Conservation (phyloP, 495 filamentous ascomycete genomes). For the Xylaria palmicola region DNA sequence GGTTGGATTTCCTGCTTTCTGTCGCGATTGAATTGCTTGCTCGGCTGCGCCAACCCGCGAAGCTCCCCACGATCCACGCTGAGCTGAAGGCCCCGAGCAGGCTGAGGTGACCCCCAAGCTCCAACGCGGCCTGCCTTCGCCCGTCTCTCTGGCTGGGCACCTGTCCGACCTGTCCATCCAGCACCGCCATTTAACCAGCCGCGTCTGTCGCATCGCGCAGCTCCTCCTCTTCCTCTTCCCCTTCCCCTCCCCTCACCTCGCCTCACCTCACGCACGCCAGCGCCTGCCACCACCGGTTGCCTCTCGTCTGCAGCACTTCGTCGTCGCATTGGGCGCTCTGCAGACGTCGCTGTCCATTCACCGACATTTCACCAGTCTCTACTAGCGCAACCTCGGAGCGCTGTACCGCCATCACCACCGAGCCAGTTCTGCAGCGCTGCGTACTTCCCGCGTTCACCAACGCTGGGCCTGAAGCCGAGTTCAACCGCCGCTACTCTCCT, state of each 20-base stretch:
- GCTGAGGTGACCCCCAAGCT: conserved; percentile 11
- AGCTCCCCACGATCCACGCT: neutral
- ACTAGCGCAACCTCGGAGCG: neutral
- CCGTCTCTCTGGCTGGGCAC: neutral
- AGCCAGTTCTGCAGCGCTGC: neutral
- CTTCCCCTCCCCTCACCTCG: conserved; percentile 6
- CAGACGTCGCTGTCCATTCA: neutral
- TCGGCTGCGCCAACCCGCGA: neutral
- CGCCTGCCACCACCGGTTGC: neutral
- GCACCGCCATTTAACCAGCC: conserved; percentile 18
- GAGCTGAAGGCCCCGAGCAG: conserved; percentile 10
- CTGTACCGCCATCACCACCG: neutral
- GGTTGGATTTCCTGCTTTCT: neutral
- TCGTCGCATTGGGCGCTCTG: neutral
- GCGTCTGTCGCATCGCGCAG: conserved; percentile 19
- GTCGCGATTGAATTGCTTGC: neutral
- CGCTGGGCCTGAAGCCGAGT: neutral
- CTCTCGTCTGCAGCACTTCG: neutral
- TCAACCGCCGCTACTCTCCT: neutral
- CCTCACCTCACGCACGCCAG: neutral
- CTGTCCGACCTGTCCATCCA: neutral
- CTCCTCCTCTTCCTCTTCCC: conserved; percentile 21
- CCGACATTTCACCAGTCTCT: neutral
- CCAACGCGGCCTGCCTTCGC: neutral
- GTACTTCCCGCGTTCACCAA: conserved; percentile 1